Base-by-base conservation (phyloP, 2,329 filamentous ascomycete genomes). In the Lizonia empirigonia region DNA sequence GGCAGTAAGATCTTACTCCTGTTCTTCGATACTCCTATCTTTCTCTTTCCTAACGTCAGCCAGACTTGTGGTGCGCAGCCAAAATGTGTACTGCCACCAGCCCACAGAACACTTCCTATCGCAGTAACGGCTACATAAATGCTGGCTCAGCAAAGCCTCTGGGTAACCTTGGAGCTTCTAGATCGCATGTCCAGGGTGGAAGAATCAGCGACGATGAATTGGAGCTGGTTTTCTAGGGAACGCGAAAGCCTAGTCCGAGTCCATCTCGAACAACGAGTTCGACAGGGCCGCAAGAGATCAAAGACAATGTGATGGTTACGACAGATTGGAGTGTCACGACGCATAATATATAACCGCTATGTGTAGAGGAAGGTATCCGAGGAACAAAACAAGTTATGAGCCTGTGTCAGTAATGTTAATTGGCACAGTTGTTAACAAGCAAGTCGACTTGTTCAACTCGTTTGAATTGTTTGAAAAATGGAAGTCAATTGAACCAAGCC, bases 11-110 rank as follows among this genome's bases (percentile, higher is more conserved):
- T 3, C 29, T 12, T 15, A 8, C 4, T 7, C 32, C 33, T 13
- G 8, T 34, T 20, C 16, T 15, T 12, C 2, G 15, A 24, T 7
- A 37, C 35, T 24, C 13, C 23, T 8, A 23, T 12, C 0, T 18
- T 13, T 6, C 10, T 10, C 34, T 53, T 34, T 53, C 26, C 47
- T 40, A 10, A 23, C n/a, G 13, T 9, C 5, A 1, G 3, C 7
- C 26, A 65, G 62, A 63, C 33, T 39, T 57, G 7, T 63, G 59
- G 59, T 63, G 58, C 22, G 63, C 61, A 16, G 61, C 61, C 19
- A 61, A 65, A 36, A 59, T 64, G 55, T 58, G 59, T 35, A 64
- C 59, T 33, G 57, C 59, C 35, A 32, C 53, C 26, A 42, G 39
- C 4, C 40, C 50, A 3, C 37, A 40, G 16, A 47, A 50, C 19